Base-by-base conservation (phyloP, 768 basidiomycete genomes). In the Pisolithus orientalis region DNA sequence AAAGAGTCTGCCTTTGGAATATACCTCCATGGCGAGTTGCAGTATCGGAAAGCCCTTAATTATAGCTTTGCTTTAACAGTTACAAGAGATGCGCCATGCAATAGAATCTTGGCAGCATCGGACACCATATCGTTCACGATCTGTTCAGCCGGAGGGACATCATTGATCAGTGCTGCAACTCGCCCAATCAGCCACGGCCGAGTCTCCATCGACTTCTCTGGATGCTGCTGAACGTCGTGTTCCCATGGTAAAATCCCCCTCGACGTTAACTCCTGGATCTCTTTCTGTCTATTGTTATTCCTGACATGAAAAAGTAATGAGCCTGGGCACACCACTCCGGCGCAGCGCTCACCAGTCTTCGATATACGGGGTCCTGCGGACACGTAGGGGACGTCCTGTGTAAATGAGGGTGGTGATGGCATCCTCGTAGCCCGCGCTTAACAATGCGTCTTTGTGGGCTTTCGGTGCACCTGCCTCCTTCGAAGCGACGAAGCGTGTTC, bases 341-440 rank as follows among this genome's bases (percentile, higher is more conserved):
- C n/a, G 29, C 31, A 2, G 4, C 24, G 70, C 76, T 40, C 60
- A 87, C 89, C 92, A 93, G 57, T 92, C 83, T 14, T 83, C 83
- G 54, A 95, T 80, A 65, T 92, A 96, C 16, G 87, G 82, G 2
- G 90, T 93, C 65, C 84, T 82, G 57, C 84, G 72, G 37, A 95
- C 92, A 38, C 94, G 82, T 59, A 96, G 72, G 17, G 94, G 94
- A 31, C 94, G 83, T 10, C 93, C 93, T 42, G 90, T 90, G 72
- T 82, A 93, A 62, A 95, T 94, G 44, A 92, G 62, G n/a, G 93
- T 94, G 16, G 84, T 86, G 39, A 84, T 75, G 17, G 83, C 83
- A 65, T 94, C 93, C 54, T 88, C 90, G 59, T 80, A 85, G 8
- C 84, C 76, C 29, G 87, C 85, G 54, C 73, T 78, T 47, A 90